Base-by-base conservation (phyloP, 768 basidiomycete species). In the Rhizopogon roseolus region DNA sequence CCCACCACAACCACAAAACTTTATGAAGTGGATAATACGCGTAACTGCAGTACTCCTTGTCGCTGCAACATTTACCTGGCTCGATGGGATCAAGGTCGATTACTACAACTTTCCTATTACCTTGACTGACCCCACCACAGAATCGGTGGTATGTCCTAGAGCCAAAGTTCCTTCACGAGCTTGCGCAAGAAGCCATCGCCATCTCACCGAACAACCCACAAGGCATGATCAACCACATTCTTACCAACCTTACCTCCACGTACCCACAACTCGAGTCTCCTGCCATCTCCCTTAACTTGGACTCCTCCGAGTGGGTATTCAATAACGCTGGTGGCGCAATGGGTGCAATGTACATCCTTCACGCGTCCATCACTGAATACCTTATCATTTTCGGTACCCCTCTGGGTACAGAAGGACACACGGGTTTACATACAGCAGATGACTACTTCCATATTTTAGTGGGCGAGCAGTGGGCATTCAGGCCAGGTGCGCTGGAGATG, bases 241-340 rank as follows among this genome's bases (percentile, higher is more conserved):
- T 95, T 54, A 64, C 80, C 27, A 90, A 93, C 68, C 86, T 98
- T 57, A 86, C 85, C 6, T 68, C 72, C 14, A 85, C 82, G 1
- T 88, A 94, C 66, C 83, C 90, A 0, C 63, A 79, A 45, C 74
- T 75, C 29, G 57, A 74, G n/a, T 77, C 84, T 40, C 73, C 71
- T 17, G 52, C 44, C 9, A 53, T 90, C 57, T 81, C 84, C 65
- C 59, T 81, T 48, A 78, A 79, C 62, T 49, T 71, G n/a, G 62
- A 87, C 73, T 66, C 79, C 19, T 74, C 75, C 37, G 94, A 98
- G 64, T 98, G 96, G 96, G 82, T 97, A 25, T 90, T 96, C 72
- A 98, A 85, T 76, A 98, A 98, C 62, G 95, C 96, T 0, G 97
- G 95, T 10, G 97, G 97, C 55, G 94, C 94, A 1, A 98, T 96